These are phyloP conservation scores for Mucor plumbeus DNA, from an alignment of 371 early-diverging fungal genomes.

Conservation along the genomic window DNA sequence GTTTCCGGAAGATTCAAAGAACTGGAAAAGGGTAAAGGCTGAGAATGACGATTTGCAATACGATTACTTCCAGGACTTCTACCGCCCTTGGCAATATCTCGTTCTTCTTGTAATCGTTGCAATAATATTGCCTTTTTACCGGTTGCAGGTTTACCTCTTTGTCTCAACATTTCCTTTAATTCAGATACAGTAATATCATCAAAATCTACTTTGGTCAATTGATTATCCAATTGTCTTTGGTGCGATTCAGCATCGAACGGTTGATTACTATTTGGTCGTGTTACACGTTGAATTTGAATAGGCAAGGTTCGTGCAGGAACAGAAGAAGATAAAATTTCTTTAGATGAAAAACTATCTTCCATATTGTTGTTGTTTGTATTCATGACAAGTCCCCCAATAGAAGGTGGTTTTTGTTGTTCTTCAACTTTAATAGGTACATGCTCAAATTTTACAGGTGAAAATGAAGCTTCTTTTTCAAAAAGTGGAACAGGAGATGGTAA, in stretches of 20 bases:
- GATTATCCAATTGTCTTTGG: constrained; percentile 63
- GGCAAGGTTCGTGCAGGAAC: constrained; percentile 42
- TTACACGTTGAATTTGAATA: constrained; percentile 49
- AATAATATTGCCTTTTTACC: constrained; percentile 76
- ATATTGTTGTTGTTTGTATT: background rate
- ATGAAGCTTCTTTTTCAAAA: background rate
- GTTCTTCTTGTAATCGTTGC: constrained; percentile 66
- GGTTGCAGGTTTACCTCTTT: constrained; percentile 71
- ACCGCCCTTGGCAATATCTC: constrained; percentile 29
- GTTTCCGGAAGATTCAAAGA: background rate
- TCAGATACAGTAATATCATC: constrained; percentile 80
- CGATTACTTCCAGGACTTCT: constrained; percentile 15
- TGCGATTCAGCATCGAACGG: constrained; percentile 53
- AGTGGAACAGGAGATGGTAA: background rate
- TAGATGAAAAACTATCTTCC: background rate
- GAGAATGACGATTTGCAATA: constrained; percentile 24
- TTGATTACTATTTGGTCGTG: constrained; percentile 30
- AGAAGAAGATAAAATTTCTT: constrained; percentile 11
- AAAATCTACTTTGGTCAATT: constrained; percentile 69
- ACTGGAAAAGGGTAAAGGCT: constrained; percentile 26
- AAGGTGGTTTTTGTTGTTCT: background rate
- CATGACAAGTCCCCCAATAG: background rate
- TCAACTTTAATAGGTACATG: background rate
- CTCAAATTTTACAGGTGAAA: background rate
- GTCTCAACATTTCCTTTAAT: constrained; percentile 75